Conservation (phyloP, 192 early-diverging fungal species). For the Gamsiella multidivaricata region DNA sequence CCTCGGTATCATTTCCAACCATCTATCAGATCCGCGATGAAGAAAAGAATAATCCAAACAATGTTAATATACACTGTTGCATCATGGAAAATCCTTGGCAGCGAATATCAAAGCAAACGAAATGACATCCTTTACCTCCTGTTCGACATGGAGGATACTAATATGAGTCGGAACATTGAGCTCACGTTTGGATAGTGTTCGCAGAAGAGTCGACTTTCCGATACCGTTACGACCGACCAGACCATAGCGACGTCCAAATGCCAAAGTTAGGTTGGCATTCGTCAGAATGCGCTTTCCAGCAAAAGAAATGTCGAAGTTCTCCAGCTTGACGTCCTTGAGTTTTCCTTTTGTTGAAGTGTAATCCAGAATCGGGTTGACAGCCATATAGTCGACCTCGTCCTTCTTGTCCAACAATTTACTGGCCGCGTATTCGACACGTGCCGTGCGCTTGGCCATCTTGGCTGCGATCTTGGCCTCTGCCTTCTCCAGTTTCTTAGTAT, state of each 20-base stretch:
- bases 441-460: constrained; percentile 88
- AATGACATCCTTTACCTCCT: constrained; percentile 72
- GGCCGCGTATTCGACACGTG: constrained; percentile 77
- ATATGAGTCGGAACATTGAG: constrained; percentile 91
- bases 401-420: constrained; percentile 76
- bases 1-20: constrained; percentile 87
- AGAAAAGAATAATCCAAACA: no score
- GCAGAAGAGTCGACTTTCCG: constrained; percentile 84
- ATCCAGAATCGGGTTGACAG: constrained; percentile 92
- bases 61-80: no score
- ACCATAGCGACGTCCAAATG: constrained; percentile 94
- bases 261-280: constrained; percentile 83
- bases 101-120: background rate
- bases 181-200: constrained; percentile 86
- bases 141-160: constrained; percentile 96
- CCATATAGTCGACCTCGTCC: constrained; percentile 78
- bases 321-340: constrained; percentile 96
- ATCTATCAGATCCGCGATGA: constrained; percentile 64
- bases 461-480: constrained; percentile 92
- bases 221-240: constrained; percentile 94
- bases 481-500: constrained; percentile 85
- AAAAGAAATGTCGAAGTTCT: constrained; percentile 96
- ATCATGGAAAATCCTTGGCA: no score
- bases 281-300: constrained; percentile 94
- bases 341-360: constrained; percentile 81